A percentile compares a stretch with the other conserved stretches of the same genome.
phyloP scores from a whole-genome alignment of 73 alveolate species.

The Loxodes magnus region DNA sequence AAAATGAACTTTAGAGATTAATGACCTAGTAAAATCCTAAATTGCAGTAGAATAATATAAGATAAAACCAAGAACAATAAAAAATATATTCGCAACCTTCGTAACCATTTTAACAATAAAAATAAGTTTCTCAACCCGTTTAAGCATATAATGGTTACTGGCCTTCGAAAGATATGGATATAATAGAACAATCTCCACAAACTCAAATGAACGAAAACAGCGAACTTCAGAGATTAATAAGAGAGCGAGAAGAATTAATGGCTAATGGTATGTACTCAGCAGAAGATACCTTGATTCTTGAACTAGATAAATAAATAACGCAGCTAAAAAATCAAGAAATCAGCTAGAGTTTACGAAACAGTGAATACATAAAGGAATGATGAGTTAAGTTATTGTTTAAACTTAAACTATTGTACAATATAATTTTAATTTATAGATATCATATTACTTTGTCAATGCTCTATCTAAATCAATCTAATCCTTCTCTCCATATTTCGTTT shows the following conservation, averaged over 20 bases:
- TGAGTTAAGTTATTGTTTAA: too few relatives aligned
- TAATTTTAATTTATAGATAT: too few relatives aligned
- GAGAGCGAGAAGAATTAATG: conserved; percentile 62
- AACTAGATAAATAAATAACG: conserved; percentile 55
- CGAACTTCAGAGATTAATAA: conserved; percentile 51
- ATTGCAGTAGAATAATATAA: conserved; percentile 30
- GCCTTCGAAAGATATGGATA: neutral
- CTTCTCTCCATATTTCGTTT: too few relatives aligned
- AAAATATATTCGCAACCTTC: conserved; percentile 25
- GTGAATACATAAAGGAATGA: too few relatives aligned
- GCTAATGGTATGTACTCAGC: conserved; percentile 58
- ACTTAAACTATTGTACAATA: too few relatives aligned
- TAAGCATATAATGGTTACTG: conserved; percentile 12
- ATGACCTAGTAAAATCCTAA: conserved; percentile 49
- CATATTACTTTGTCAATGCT: too few relatives aligned
- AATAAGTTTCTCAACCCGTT: conserved; percentile 17
- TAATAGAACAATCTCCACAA: neutral
- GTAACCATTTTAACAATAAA: conserved; percentile 13
- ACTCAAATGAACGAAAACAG: conserved; percentile 19
- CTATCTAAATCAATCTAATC: too few relatives aligned
- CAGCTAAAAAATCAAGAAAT: neutral
- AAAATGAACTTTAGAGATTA: conserved; percentile 61
- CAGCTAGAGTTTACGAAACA: too few relatives aligned
- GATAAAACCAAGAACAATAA: conserved; percentile 32
- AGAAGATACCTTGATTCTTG: conserved; percentile 66